Conservation (phyloP, 805 yeast species). For the Candida fluviatilis region DNA sequence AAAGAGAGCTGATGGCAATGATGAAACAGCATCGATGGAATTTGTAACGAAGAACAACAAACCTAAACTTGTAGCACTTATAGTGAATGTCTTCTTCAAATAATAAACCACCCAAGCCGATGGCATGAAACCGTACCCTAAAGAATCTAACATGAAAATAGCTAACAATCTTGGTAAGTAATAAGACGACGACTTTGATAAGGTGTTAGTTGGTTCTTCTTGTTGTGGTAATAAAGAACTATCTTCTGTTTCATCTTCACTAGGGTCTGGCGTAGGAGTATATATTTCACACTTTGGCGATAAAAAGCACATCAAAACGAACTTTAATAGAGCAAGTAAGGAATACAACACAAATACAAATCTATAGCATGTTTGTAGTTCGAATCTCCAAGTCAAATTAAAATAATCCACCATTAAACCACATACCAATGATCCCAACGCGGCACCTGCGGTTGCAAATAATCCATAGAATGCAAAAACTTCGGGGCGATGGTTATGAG, state of each 20-base stretch:
- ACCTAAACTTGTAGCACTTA: conserved; percentile 60
- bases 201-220: conserved; percentile 9
- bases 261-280: conserved; percentile 10
- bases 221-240: neutral
- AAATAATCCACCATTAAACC: conserved; percentile 56
- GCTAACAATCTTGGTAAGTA: conserved; percentile 47
- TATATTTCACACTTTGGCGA: conserved; percentile 50
- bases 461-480: conserved; percentile 73
- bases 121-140: conserved; percentile 87
- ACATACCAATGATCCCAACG: conserved; percentile 62
- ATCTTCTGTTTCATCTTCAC: conserved; percentile 6
- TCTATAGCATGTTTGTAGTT: conserved; percentile 46
- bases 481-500: conserved; percentile 59
- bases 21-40: conserved; percentile 59
- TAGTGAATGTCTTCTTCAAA: conserved; percentile 53
- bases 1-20: conserved; percentile 71
- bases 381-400: conserved; percentile 25
- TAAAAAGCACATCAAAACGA: conserved; percentile 46
- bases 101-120: conserved; percentile 85
- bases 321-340: conserved; percentile 48
- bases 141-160: conserved; percentile 78
- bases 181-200: conserved; percentile 41
- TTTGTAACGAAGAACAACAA: conserved; percentile 62
- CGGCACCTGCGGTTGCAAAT: conserved; percentile 66
- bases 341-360: conserved; percentile 55